Conservation (phyloP, 305 asterid species). For the Rubia peregrina region DNA sequence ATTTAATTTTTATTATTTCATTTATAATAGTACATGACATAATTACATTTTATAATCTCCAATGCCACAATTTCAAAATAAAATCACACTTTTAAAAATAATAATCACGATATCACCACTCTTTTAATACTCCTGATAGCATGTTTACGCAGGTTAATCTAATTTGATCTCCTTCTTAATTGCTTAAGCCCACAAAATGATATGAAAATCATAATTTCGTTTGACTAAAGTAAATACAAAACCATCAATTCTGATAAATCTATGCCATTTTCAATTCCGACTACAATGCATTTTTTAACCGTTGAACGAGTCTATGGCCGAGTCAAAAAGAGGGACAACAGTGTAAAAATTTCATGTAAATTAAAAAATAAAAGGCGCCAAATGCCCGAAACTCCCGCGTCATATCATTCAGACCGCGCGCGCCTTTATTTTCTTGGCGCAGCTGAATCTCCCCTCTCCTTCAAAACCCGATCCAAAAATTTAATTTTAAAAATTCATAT, state of each 20-base stretch:
- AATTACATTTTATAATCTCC: too few species aligned
- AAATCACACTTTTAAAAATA: background rate
- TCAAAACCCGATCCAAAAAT: conserved; percentile 1
- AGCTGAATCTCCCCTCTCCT: background rate
- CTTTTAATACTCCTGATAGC: background rate
- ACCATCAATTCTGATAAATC: too few species aligned
- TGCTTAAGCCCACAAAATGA: background rate
- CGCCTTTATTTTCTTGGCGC: background rate
- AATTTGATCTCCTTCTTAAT: background rate
- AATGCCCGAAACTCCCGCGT: background rate
- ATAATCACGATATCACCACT: background rate
- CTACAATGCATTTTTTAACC: background rate
- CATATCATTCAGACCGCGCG: background rate
- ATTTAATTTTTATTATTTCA: too few species aligned
- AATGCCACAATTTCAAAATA: background rate
- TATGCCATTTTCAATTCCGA: background rate
- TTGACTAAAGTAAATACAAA: background rate
- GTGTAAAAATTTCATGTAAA: background rate
- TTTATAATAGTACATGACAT: too few species aligned
- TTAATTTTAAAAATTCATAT: background rate
- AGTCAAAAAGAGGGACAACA: background rate
- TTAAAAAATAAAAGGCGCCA: background rate
- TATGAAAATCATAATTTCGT: background rate
- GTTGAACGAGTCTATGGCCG: background rate
- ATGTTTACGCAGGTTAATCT: background rate